Evolutionary conservation across 768 basidiomycete species (phyloP), one percentile per base, ranked within the genome.

Genomic region (Suillus sp.): DNA sequence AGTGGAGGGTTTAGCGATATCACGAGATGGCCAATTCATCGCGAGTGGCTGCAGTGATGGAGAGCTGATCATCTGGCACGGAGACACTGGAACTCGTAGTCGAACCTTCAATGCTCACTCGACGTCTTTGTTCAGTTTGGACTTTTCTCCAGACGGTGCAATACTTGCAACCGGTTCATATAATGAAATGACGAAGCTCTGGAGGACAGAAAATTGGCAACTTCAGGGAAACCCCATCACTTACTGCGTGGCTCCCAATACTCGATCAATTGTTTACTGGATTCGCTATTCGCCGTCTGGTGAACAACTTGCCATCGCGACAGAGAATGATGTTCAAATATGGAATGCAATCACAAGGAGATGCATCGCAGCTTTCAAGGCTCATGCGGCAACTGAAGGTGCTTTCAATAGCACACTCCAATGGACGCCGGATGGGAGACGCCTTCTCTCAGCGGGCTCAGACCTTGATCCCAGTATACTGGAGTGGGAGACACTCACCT

Each of bases 371-470:
- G 1, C 50, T 51, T 30, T 51, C 18, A 51, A 11, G 50, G 50
- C 50, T 51, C 27, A 51, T 30, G 50, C 50, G 18, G 27, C 27
- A 51, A 30, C 30, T 1, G 16, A 51, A 30, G 27, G 16, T 30
- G 50, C 50, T 4, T 20, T 20, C 50, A 51, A 30, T 1, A 27
- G 10, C 27, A 5, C 18, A 51, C 18, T 51, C 1, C 50, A 51
- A 51, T 51, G 50, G 50, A 30, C 50, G 18, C 50, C 50, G 9
- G 50, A 51, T 51, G 50, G 18, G 18, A 51, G 18, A 18, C 50
- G 50, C 18, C 50, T 51, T 51, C 50, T 51, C 27, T 51, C 50
- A 30, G 50, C 27, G 4, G 50, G 50, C 9, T 51, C 27, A 51
- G 8, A 30, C 16, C 18, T 5, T 22, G 27, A 30, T 30, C 27